phyloP scores from a whole-genome alignment of 345 rosid species.

The Luvunga scandens region DNA sequence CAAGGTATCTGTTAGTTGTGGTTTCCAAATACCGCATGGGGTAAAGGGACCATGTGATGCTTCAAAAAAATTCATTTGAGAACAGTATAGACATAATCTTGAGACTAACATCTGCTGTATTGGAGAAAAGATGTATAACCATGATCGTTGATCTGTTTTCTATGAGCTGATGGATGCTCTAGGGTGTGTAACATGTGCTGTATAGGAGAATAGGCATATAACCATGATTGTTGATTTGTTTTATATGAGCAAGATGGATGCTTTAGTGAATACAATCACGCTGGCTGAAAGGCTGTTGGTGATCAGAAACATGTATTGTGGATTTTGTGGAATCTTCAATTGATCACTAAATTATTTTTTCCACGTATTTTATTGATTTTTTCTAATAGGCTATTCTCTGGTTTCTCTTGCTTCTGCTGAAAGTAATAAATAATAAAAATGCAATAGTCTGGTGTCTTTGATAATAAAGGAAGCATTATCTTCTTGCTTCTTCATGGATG shows the following conservation, averaged over 20 bases:
- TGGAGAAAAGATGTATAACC: background rate
- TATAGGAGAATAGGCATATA: background rate
- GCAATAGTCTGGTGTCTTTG: background rate
- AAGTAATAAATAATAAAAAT: too few species aligned
- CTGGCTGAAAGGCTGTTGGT: background rate
- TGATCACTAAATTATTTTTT: background rate
- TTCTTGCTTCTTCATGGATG: background rate
- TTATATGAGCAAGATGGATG: conserved; percentile 2
- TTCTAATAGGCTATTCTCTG: background rate
- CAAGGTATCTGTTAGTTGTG: background rate
- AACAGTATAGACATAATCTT: background rate
- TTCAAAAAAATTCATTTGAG: background rate
- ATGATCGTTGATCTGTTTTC: background rate
- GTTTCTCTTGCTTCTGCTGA: too few species aligned
- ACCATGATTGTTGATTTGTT: background rate
- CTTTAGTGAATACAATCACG: background rate
- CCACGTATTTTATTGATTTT: background rate
- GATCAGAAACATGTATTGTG: background rate
- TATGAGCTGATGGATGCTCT: background rate
- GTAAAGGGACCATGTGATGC: background rate
- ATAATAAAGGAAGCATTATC: background rate
- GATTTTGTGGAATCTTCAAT: background rate
- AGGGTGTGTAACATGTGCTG: background rate
- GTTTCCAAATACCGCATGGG: background rate
- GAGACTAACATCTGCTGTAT: background rate